phyloP scores from a whole-genome alignment of 352 stramenopile species.

The Phytophthora colocasiae region DNA sequence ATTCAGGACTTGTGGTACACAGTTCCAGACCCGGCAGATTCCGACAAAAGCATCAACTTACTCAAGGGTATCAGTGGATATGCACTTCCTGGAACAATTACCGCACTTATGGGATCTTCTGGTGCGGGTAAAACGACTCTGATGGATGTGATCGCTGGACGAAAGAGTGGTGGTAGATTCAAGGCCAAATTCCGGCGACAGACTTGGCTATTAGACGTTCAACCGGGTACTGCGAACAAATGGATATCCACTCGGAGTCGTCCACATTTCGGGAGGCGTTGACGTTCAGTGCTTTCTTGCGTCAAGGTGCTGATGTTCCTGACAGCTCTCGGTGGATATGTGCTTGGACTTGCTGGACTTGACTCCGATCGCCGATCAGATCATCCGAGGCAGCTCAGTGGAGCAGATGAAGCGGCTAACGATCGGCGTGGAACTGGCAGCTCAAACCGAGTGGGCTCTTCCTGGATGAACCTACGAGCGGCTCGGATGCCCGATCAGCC shows the following conservation, averaged over 20 bases:
- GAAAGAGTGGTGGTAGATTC: constrained; percentile 17
- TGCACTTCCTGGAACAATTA: constrained; percentile 15
- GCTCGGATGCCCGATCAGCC: constrained; percentile 22
- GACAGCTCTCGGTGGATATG: constrained; percentile 14
- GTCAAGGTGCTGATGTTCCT: constrained; percentile 8
- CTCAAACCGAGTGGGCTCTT: constrained; percentile 23
- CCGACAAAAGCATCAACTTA: constrained; percentile 17
- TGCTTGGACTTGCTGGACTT: constrained; percentile 18
- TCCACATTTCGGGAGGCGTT: constrained; percentile 20
- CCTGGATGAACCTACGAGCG: constrained; percentile 25
- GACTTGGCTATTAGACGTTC: constrained; percentile 20
- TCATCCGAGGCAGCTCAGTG: constrained; percentile 27
- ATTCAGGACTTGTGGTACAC: constrained; percentile 27
- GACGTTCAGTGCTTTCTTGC: constrained; percentile 22
- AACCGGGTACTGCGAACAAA: constrained; percentile 26
- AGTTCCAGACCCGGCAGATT: constrained; percentile 12
- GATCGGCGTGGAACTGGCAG: constrained; percentile 21
- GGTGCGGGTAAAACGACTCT: constrained; percentile 29
- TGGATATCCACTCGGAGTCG: constrained; percentile 22
- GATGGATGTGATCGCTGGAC: constrained; percentile 26
- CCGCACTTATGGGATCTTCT: constrained; percentile 26
- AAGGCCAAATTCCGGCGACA: constrained; percentile 15
- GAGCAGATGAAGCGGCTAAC: constrained; percentile 32
- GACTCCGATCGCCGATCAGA: constrained; percentile 21
- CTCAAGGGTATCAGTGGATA: constrained; percentile 27